Base-by-base conservation (phyloP, 176 grass and related monocot species). In the Hordeum marinum region DNA sequence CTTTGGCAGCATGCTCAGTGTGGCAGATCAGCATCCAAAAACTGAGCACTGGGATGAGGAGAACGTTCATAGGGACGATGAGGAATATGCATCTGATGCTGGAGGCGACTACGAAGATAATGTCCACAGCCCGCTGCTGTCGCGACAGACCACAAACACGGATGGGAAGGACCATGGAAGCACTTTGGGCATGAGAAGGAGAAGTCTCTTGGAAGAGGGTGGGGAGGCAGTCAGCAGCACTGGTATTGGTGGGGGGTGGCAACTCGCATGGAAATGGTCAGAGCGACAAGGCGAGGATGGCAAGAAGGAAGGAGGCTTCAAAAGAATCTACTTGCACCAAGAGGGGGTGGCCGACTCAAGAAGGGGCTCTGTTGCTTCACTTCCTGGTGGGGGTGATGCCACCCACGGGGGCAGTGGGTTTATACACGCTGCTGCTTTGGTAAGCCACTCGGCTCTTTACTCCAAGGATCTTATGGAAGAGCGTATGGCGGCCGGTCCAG, bases 1-100 rank as follows among this genome's bases (percentile, higher is more conserved):
- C 86, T 97, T 94, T 45, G 95, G 95, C 46, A 97, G 95, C 69
- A 97, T 97, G 92, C 92, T 97, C 77, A 94, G 90, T 5, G 92
- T 94, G 75, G 89, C 92, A 14, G 95, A 94, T 58, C 92, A 91
- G 58, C 92, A 92, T 24, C 83, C 64, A 8, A 94, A 93, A 86
- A 83, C 80, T 26, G 92, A 94, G 66, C 92, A 92, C 35, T 97
- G 95, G 95, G 95, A 97, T 32, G 95, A 97, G 76, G 95, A 94
- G 72, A 97, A 88, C 83, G 80, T 94, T 80, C 95, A 94, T 39
- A 81, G 85, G 79, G 92, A 89, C 0, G 88, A 92, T 9, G 90
- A 97, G 60, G 92, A 91, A 43, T 94, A 94, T 84, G 90, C 82
- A n/a, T 93, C 95, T 76, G 92, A 94, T 76, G 90, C 58, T 67